Base-by-base conservation (phyloP, 73 alveolate species). In the Paramecium biaurelia region DNA sequence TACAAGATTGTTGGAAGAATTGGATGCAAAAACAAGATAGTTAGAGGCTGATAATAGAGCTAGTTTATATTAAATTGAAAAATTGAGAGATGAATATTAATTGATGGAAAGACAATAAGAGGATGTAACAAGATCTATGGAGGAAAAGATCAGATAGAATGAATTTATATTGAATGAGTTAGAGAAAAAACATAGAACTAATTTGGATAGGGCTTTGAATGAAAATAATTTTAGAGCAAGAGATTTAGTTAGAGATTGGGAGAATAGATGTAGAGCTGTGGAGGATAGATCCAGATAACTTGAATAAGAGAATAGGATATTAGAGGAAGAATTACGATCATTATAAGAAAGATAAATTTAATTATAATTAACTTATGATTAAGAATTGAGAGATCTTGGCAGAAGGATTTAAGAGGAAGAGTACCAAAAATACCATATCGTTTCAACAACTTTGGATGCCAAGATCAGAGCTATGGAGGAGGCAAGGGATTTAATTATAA, bases 221-320 rank as follows among this genome's bases (percentile, higher is more conserved):
- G 94, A 89, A 30, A 89, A 89, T 70, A 89, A 89, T 24, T 89
- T 89, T 89, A 89, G 94, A 70, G 92, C 74, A 14, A 89, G 87
- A 42, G 94, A 89, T 70, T 70, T 89, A 67, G 79, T 59, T 1
- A 89, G 94, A 23, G 94, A 89, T 89, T 89, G 94, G 94, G 94
- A 89, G 74, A 89, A 82, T 70, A 76, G 94, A 47, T 89, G 94
- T 26, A 89, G 94, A 28, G 47, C 70, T 8, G 70, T 89, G 1
- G 94, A 89, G 18, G 94, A 89, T 12, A 67, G 94, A 70, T 58
- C 76, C 12, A 89, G 94, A 70, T 56, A 70, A 42, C 63, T 89
- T 28, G 94, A 89, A 43, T 58, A 89, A 5, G 94, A 89, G 76
- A 82, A 82, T 70, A 89, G 85, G 28, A 63, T 70, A 70, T 56